Base-by-base conservation (phyloP, 768 basidiomycete genomes). In the Pisolithus microcarpus region DNA sequence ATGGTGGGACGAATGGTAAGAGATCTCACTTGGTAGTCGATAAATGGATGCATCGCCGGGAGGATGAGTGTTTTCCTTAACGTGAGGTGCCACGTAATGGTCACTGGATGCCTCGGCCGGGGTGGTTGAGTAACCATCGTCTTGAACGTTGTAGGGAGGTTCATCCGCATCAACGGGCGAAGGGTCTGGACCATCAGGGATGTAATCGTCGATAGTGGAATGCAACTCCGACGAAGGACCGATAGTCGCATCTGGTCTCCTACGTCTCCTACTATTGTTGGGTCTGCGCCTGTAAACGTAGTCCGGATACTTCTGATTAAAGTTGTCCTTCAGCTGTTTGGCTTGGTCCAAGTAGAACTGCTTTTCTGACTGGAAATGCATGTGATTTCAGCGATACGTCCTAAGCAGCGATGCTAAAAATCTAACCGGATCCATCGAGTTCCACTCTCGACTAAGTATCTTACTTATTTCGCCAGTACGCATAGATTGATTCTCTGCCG, bases 391-490 rank as follows among this genome's bases (percentile, higher is more conserved):
- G 50, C 49, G 34, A 26, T 15, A 38, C 19, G 1, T 16, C 28
- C 39, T 24, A 42, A 40, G 36, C n/a, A 43, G 24, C 21, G 42
- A 19, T 44, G 52, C 38, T 40, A 19, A 38, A 23, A 24, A 26
- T 43, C 75, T 72, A 59, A 87, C 90, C 70, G 82, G 68, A 38
- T 72, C 72, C 89, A 92, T 91, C 31, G 76, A 66, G 54, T 80
- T 87, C 90, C 90, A 92, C 69, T 92, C 90, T 52, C 82, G 85
- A 69, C 83, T 85, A 55, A 92, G 72, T 49, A 92, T 81, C 70
- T 92, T 92, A 72, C 84, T 87, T 49, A 92, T 89, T 61, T 92
- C 90, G 13, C 90, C 90, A 0, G 90, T 92, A 38, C 90, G 83
- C 87, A 92, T 85, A 42, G 87, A 80, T 65, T 90, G 88, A 64